Evolutionary conservation across 2,329 filamentous ascomycete species (phyloP), one percentile per base, ranked within the genome.

Genomic region (Dactylellina cionopaga): DNA sequence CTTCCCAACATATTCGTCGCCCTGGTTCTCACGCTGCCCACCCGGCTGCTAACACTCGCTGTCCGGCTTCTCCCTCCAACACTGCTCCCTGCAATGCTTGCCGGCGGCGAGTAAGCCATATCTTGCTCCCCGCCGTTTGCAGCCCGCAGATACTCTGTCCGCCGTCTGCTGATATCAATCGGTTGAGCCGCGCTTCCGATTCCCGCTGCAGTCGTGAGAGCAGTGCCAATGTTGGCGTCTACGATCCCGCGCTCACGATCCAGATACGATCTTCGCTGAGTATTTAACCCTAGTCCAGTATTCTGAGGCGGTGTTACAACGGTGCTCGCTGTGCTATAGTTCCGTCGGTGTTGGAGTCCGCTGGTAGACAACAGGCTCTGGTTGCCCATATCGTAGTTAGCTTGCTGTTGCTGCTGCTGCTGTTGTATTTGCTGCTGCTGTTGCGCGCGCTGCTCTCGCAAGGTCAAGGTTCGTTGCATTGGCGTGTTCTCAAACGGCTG

Each of bases 91-190:
- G 25, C 58, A 4, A 70, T 31, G 25, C 65, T 63, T 25, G 39
- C 22, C n/a, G 65, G 65, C 3, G 65, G 65, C 10, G 65, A 70
- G 31, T 70, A 70, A 6, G 41, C 39, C 65, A 70, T 70, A 37
- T 70, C 65, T 13, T 63, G 56, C 31, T 70, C 41, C 2, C 13
- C 46, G 13, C 47, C 44, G 15, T 62, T 62, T 5, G 65, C 65
- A n/a, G 65, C 65, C 2, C 65, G 47, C 22, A 70, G 49, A 7
- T 70, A 70, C 39, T 70, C 65, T 3, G 65, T 70, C 17, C 65
- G 35, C 35, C 65, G 39, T 15, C 65, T 37, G 41, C 56, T 70
- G 25, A 70, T 58, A 43, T 70, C 65, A 35, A 70, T 70, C 13
- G 65, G 65, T 15, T 70, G 65, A 10, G 65, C 24, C 25, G 65